Conservation (phyloP, 345 rosid species). For the Brassica nigra region DNA sequence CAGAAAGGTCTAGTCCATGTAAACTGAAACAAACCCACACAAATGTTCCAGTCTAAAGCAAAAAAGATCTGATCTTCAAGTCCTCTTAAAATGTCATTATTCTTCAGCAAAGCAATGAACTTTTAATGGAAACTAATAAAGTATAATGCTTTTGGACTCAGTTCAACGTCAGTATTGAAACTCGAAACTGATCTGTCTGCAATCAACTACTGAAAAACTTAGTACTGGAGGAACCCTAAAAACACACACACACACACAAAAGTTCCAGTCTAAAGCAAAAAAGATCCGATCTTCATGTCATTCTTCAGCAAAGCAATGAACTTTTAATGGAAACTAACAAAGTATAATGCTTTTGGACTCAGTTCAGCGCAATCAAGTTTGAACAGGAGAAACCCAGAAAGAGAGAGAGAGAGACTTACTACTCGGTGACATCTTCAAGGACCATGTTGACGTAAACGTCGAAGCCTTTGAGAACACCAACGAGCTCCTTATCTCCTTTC, state of each 20-base stretch:
- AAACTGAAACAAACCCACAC: background rate
- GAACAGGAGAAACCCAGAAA: background rate
- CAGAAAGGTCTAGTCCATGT: background rate
- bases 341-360: background rate
- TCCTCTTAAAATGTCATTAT: background rate
- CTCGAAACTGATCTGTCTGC: background rate
- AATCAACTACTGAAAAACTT: background rate
- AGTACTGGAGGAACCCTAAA: background rate
- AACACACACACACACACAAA: background rate
- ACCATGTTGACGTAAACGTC: conserved; percentile 88
- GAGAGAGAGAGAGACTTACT: conserved; percentile 44
- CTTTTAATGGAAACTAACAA: background rate
- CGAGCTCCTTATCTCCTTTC: conserved; percentile 95
- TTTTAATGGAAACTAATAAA: background rate
- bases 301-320: conserved; percentile 1
- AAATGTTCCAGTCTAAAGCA: background rate
- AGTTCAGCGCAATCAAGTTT: background rate
- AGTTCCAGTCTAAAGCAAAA: background rate
- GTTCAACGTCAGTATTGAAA: too few species aligned
- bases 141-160: too few species aligned
- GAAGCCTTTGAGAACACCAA: conserved; percentile 75
- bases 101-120: background rate
- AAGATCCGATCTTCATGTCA: background rate
- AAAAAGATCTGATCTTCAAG: background rate
- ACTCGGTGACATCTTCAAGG: conserved; percentile 74